phyloP scores from a whole-genome alignment of 768 basidiomycete genomes.

The Pulveroboletus sp. region DNA sequence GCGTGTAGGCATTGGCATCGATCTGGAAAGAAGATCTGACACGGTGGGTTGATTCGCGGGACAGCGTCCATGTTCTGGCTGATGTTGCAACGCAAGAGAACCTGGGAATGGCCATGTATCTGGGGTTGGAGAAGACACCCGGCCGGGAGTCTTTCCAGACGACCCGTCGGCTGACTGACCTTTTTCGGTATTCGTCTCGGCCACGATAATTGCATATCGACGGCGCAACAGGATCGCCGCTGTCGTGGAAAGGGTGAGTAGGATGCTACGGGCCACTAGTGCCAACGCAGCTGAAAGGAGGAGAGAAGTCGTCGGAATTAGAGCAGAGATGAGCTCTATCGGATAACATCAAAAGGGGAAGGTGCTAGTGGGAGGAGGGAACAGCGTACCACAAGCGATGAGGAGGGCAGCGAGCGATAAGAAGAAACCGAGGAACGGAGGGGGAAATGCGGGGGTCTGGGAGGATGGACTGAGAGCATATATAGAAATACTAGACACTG shows the following conservation, averaged over 20 bases:
- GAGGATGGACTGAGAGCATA: slow-evolving; percentile 17
- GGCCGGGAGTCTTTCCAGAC: slow-evolving; percentile 4
- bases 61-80: not conserved
- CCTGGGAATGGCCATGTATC: slow-evolving; percentile 32
- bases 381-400: slow-evolving; percentile 26
- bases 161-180: not conserved
- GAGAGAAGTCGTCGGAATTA: slow-evolving; percentile 22
- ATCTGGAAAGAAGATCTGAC: slow-evolving; percentile 3
- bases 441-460: slow-evolving; percentile 1
- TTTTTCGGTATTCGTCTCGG: slow-evolving; percentile 15
- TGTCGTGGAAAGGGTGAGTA: slow-evolving; percentile 15
- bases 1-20: not conserved
- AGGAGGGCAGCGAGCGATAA: slow-evolving; percentile 19
- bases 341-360: not conserved
- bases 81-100: slow-evolving; percentile 19
- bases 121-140: slow-evolving; percentile 28
- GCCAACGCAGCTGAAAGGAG: slow-evolving; percentile 24
- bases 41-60: not conserved
- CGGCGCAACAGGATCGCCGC: slow-evolving; percentile 6
- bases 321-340: slow-evolving; percentile 24
- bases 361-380: not conserved
- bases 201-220: not conserved
- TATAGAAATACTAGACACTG: slow-evolving; percentile 26
- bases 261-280: slow-evolving; percentile 18
- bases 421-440: slow-evolving; percentile 11